Evolutionary conservation across 768 basidiomycete species (phyloP), one percentile per base, ranked within the genome.

Genomic region (Zangia roseola): DNA sequence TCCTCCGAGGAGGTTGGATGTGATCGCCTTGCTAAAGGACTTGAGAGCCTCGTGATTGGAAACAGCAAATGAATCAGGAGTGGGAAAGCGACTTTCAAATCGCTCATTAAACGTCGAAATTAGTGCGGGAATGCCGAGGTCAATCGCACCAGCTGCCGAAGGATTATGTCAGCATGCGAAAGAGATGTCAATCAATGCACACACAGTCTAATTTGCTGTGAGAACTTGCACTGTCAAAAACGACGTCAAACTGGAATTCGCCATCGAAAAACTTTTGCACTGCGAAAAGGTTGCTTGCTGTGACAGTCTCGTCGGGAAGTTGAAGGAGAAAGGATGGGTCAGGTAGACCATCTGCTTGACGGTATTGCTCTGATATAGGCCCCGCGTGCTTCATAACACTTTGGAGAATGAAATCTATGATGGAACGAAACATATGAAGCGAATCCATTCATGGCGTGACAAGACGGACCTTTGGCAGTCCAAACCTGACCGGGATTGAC

Each of bases 1-100:
- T 17, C 94, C 94, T 45, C 91, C 94, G 10, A 97, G 70, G 37
- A 97, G 78, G 63, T 93, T 97, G 1, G 94, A 86, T 0, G 94
- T 95, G 49, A 95, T 82, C 5, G 84, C 85, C 61, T 89, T 87
- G 2, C 93, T 95, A 64, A 97, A 97, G 0, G 73, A 72, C 45
- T 81, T 72, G 17, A 93, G 69, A 2, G 73, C 69, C 23, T 74
- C 68, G 25, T 77, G 66, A 54, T 69, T 75, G 13, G 80, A 73
- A 2, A 69, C 69, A 17, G 71, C 63, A 56, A 77, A 82, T 44
- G 81, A 77, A 1, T 76, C 58, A 6, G 85, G 81, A 33, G 84
- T 74, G 10, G 91, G 90, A 61, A 97, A 89, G 5, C 77, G 73
- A 2, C 71, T 55, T 39, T 77, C 75, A 67, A 97, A 97, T 17